phyloP scores from a whole-genome alignment of 768 basidiomycete species.

The Guyanaporus albipodus region DNA sequence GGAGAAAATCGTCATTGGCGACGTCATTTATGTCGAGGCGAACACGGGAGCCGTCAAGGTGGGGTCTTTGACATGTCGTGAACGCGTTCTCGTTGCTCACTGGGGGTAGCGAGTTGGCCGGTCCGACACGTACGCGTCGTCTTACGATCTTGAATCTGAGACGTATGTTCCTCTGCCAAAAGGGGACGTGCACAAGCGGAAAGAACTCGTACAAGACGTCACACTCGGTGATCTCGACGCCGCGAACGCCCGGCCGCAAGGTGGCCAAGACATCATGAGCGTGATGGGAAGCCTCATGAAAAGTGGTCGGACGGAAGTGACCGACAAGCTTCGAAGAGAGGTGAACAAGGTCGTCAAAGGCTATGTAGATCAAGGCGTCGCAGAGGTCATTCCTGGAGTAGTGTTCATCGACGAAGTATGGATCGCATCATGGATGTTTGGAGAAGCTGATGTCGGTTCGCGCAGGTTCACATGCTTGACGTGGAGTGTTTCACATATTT shows the following conservation, averaged over 20 bases:
- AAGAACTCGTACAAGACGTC: conserved; percentile 93
- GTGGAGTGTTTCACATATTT: conserved; percentile 99
- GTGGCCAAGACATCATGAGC: conserved; percentile 98
- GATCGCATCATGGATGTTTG: neutral
- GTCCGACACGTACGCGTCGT: conserved; percentile 95
- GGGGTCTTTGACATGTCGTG: conserved; percentile 14
- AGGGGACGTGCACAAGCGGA: conserved; percentile 93
- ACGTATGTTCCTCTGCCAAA: conserved; percentile 98
- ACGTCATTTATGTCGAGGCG: conserved; percentile 93
- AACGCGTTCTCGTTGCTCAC: neutral
- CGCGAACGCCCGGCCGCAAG: conserved; percentile 92
- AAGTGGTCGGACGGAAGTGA: conserved; percentile 91
- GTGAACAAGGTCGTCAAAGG: conserved; percentile 97
- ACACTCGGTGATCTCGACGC: conserved; percentile 94
- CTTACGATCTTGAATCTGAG: conserved; percentile 96
- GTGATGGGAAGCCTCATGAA: conserved; percentile 94
- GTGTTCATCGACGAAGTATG: conserved; percentile 96
- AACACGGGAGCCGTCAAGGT: conserved; percentile 96
- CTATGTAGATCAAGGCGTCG: conserved; percentile 97
- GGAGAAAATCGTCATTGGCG: conserved; percentile 94
- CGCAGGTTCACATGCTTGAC: conserved; percentile 97
- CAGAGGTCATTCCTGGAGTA: conserved; percentile 96
- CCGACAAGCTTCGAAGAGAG: conserved; percentile 91
- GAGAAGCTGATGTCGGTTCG: conserved; percentile 1
- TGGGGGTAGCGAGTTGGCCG: conserved; percentile 79